Base-by-base conservation (phyloP, 768 basidiomycete genomes). In the Panaeolus cyanescens region DNA sequence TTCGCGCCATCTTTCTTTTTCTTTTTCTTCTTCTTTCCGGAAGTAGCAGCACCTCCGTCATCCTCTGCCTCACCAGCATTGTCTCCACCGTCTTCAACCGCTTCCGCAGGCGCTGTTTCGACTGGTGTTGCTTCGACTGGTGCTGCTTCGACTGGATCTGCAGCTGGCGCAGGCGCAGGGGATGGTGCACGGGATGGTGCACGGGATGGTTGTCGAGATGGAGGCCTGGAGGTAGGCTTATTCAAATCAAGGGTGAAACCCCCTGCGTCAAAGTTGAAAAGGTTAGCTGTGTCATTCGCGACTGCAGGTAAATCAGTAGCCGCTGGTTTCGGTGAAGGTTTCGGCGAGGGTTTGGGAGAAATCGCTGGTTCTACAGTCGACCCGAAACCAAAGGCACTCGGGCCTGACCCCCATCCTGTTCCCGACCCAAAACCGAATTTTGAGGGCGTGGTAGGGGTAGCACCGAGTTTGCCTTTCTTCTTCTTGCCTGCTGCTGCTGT, bases 391-490 rank as follows among this genome's bases (percentile, higher is more conserved):
- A 57, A 31, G 33, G 33, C 55, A 10, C 66, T 65, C 39, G 65
- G 63, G 37, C 58, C 22, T 37, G 34, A 36, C 54, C 10, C 64
- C 64, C 65, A 60, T 64, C 32, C 59, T 58, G 40, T 53, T 8
- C 59, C 67, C 5, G 61, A 62, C 6, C 63, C 64, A 57, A 67
- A 66, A 17, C 58, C 61, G 17, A 64, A 67, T 33, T 56, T 59
- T 6, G 37, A 32, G 1, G 62, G 10, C 1, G 66, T 62, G 6
- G 59, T 59, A 10, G 56, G 56, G 15, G 45, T 30, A 20, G 19
- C 39, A 7, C 19, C 19, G 9, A 20, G 19, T 57, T 67, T 68
- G 13, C 65, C 67, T 59, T 67, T 68, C 69, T 70, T 70, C 60
- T 67, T 67, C 65, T 68, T 68, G 7, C 22, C 25, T 30, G 20